These are phyloP conservation scores for Phaeotremella skinneri DNA, from an alignment of 768 basidiomycete species.

Conservation along the genomic window DNA sequence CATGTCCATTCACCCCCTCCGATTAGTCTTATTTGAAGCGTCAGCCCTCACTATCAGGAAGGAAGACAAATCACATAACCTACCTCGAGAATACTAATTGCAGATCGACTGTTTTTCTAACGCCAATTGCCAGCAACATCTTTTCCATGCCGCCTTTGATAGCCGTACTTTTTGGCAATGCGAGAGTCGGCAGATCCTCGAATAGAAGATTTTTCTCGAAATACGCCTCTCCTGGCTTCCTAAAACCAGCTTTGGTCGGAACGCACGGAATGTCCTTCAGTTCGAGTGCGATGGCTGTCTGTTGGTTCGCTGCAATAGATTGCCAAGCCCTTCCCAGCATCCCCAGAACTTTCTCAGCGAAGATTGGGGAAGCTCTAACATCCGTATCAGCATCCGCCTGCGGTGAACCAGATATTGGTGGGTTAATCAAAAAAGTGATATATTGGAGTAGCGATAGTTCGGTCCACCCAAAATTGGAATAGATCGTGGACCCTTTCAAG, in stretches of 20 bases:
- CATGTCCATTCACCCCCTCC: constrained; percentile 67
- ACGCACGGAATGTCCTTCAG: constrained; percentile 62
- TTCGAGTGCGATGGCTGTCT: constrained; percentile 57
- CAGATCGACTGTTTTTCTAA: constrained; percentile 85
- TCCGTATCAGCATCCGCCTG: constrained; percentile 58
- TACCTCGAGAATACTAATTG: constrained; percentile 89
- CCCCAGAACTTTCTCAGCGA: constrained; percentile 75
- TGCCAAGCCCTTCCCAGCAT: constrained; percentile 72
- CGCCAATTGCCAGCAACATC: constrained; percentile 64
- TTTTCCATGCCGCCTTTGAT: constrained; percentile 73
- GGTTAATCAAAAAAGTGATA: constrained; percentile 64
- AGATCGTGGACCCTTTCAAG: constrained; percentile 33
- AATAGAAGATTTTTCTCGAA: constrained; percentile 84
- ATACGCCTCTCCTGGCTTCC: constrained; percentile 68
- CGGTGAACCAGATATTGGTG: constrained; percentile 50
- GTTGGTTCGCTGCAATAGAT: constrained; percentile 58
- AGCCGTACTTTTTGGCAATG: constrained; percentile 62
- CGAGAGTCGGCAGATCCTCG: constrained; percentile 78
- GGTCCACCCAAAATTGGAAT: constrained; percentile 66
- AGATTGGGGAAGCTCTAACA: constrained; percentile 63
- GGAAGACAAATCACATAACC: constrained; percentile 24
- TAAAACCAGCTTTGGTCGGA: constrained; percentile 73
- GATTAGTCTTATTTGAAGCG: constrained; percentile 40
- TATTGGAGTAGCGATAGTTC: constrained; percentile 76
- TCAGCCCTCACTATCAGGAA: constrained; percentile 26